Evolutionary conservation across 768 basidiomycete genomes (phyloP), one percentile per base, ranked within the genome.

Genomic region (Mrakia gelida): DNA sequence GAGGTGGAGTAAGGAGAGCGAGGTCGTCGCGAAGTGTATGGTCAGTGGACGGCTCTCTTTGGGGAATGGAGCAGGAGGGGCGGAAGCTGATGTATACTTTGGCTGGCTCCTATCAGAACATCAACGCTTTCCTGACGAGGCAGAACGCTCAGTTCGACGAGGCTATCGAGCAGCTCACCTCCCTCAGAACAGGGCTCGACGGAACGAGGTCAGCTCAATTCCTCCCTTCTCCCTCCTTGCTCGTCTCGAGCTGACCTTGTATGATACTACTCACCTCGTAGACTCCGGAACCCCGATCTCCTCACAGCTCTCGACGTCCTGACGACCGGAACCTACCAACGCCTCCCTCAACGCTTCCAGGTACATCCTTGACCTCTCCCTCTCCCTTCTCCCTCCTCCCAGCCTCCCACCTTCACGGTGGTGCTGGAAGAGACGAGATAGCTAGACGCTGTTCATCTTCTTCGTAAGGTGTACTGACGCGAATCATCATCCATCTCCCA

Each of bases 281-380:
- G 62, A 11, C 62, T 94, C 28, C 91, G 95, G 76, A 98, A 98
- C 85, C 94, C 95, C 79, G 96, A 98, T 84, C 86, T 98, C 32
- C 87, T 95, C 6, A 96, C 94, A 0, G 95, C 95, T 32, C 85
- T 98, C 54, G 92, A 95, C 80, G 92, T 98, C 75, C 87, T 97
- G 45, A 92, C 92, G 1, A 90, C 90, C 18, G 95, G 95, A 0
- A 90, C 92, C 23, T 98, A 98, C 82, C 87, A 89, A 56, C 87
- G 93, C 38, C 88, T 98, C 23, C 95, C 96, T 26, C 88, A 89
- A 2, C 70, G 78, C 18, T 79, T 71, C 45, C 72, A 74, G 73
- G 77, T 78, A 54, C 43, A 38, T 73, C 32, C 38, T 26, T 38
- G n/a, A n/a, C n/a, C n/a, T 32, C 41, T 38, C 6, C 6, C 23